phyloP scores from a whole-genome alignment of 805 yeast genomes.

The Saturnispora silvae region DNA sequence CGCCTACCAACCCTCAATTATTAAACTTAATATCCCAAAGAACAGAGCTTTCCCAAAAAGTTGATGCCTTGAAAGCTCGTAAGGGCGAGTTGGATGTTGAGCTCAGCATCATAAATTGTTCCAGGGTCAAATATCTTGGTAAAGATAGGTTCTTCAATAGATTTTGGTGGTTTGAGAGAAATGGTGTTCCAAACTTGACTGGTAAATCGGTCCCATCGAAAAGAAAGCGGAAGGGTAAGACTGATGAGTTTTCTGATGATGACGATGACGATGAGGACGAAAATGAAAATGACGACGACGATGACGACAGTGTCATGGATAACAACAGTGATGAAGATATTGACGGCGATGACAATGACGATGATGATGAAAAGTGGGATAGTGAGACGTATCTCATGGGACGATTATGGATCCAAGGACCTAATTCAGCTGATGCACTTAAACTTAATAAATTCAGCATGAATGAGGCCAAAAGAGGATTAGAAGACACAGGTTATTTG shows the following conservation, averaged over 20 bases:
- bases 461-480: slow-evolving; percentile 32
- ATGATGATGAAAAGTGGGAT: slow-evolving; percentile 33
- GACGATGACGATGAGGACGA: slow-evolving; percentile 28
- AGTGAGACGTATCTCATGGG: slow-evolving; percentile 69
- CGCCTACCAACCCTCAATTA: slow-evolving; percentile 34
- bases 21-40: slow-evolving; percentile 35
- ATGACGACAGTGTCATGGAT: slow-evolving; percentile 15
- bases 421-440: slow-evolving; percentile 40
- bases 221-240: slow-evolving; percentile 24
- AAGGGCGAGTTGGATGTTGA: slow-evolving; percentile 48
- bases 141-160: slow-evolving; percentile 74
- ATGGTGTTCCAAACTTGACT: slow-evolving; percentile 54
- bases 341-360: slow-evolving; percentile 30
- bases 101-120: slow-evolving; percentile 63
- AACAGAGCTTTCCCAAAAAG: slow-evolving; percentile 28
- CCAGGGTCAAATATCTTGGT: slow-evolving; percentile 68
- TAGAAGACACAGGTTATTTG: slow-evolving; percentile 48
- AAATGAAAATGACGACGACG: slow-evolving; percentile 34
- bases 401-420: slow-evolving; percentile 87
- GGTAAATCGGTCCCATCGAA: slow-evolving; percentile 9
- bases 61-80: slow-evolving; percentile 37
- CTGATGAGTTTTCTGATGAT: slow-evolving; percentile 27
- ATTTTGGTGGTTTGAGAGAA: slow-evolving; percentile 92
- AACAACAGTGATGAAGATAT: slow-evolving; percentile 29
- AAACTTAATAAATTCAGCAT: slow-evolving; percentile 27